These are phyloP conservation scores for Schizophyllum amplum DNA, from an alignment of 1,284 basidiomycete genomes.

Conservation along the genomic window DNA sequence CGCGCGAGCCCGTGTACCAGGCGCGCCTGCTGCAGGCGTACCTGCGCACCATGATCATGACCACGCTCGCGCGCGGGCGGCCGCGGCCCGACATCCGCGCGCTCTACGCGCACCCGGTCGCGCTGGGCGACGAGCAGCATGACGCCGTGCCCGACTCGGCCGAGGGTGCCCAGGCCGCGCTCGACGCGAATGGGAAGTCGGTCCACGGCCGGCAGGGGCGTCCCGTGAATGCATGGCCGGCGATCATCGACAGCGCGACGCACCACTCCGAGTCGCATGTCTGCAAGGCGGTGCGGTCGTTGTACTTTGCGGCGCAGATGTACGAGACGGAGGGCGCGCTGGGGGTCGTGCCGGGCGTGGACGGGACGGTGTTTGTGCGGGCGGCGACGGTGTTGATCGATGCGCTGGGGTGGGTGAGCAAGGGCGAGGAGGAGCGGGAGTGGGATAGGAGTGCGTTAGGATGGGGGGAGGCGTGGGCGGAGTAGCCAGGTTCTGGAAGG, in stretches of 20 bases:
- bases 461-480: too few species aligned
- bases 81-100: conserved; percentile 41
- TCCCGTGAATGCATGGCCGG: conserved; percentile 49
- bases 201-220: conserved; percentile 17
- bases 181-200: conserved; percentile 10
- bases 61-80: conserved; percentile 44
- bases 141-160: conserved; percentile 33
- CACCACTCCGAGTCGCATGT: conserved; percentile 57
- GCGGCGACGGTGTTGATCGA: conserved; percentile 57
- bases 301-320: conserved; percentile 40
- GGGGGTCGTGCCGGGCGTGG: conserved; percentile 35
- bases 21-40: conserved; percentile 41
- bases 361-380: conserved; percentile 58
- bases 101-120: neutral
- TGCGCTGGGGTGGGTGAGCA: conserved; percentile 51
- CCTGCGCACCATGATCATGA: conserved; percentile 35
- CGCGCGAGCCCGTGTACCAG: conserved; percentile 31
- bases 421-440: conserved; percentile 35
- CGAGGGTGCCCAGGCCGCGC: conserved; percentile 14
- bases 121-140: neutral
- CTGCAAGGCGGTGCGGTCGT: conserved; percentile 48
- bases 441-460: conserved; percentile 63
- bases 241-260: conserved; percentile 41
- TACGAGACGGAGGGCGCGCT: conserved; percentile 30
- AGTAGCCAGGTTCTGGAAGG: too few species aligned